Evolutionary conservation across 1,284 basidiomycete species (phyloP), one percentile per base, ranked within the genome.

Genomic region (Moniliella sp.): DNA sequence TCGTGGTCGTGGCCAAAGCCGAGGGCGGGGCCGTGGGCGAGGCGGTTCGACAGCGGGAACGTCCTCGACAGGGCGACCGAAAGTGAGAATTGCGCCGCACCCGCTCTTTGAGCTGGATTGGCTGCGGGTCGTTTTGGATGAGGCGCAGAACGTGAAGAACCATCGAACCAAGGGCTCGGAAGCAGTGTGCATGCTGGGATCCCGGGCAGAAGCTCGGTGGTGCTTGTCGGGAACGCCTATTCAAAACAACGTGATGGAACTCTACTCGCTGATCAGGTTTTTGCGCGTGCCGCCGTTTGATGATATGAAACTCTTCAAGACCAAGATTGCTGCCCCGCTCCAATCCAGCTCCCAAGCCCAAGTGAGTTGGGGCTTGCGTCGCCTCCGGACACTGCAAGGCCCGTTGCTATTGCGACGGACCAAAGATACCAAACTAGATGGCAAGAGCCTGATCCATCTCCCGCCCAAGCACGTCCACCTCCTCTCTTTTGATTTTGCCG

Each of bases 141-240:
- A 97, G 58, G 88, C 88, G 0, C 88, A 97, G 55, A 84, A 79
- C 50, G 94, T 97, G 66, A 94, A 94, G 69, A 91, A 93, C 51
- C 67, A 73, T 37, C 76, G 70, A 18, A 81, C 86, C 0, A 79
- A 83, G 57, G 69, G 71, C 17, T 75, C 54, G 1, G 67, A 74
- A 26, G 83, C 81, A 0, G 86, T 83, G 39, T 79, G 72, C 37
- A 76, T 69, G 1, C 66, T 97, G 7, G 63, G 45, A 0, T 27
- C 31, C 8, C 43, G 41, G 12, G 40, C 49, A 3, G 34, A 36
- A 5, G 35, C 51, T 9, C 42, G 44, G 2, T 63, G 61, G 61
- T 59, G 54, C 34, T 44, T 64, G 27, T 61, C 61, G 1, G 63
- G 63, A 11, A 64, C 62, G 15, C 62, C 63, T 15, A 41, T 59